Evolutionary conservation across 202 grass and related monocot genomes (phyloP).

Genomic region (Brachypodium distachyon): DNA sequence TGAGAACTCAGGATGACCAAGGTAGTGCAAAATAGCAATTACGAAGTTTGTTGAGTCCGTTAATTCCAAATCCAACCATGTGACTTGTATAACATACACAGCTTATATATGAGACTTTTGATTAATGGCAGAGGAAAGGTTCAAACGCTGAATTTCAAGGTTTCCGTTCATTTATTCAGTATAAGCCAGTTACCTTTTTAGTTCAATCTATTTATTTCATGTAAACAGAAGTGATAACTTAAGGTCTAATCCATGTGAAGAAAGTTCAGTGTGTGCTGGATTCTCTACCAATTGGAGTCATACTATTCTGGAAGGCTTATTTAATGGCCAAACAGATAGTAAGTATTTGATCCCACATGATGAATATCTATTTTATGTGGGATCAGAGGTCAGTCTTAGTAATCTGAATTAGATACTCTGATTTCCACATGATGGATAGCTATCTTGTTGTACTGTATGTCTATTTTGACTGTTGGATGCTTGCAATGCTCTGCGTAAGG

Average conservation of each 20-base stretch:
- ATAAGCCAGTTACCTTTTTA: background rate
- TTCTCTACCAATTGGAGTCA: too few relatives aligned
- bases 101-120: background rate
- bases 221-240: background rate
- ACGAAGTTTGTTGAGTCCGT: too few relatives aligned
- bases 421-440: background rate
- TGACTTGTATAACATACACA: too few relatives aligned
- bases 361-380: background rate
- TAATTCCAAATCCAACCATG: too few relatives aligned
- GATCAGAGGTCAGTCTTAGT: background rate
- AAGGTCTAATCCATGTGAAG: background rate
- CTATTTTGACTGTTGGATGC: background rate
- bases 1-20: background rate
- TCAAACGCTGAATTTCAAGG: background rate
- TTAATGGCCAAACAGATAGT: background rate
- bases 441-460: background rate
- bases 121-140: background rate
- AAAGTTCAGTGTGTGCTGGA: background rate
- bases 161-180: background rate
- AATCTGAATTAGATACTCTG: background rate
- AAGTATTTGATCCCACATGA: background rate
- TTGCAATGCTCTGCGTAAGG: background rate
- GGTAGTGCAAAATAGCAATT: background rate
- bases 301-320: background rate
- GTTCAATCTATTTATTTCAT: background rate